phyloP scores from a whole-genome alignment of 2,329 filamentous ascomycete genomes.

The Furcasterigmium sp. region DNA sequence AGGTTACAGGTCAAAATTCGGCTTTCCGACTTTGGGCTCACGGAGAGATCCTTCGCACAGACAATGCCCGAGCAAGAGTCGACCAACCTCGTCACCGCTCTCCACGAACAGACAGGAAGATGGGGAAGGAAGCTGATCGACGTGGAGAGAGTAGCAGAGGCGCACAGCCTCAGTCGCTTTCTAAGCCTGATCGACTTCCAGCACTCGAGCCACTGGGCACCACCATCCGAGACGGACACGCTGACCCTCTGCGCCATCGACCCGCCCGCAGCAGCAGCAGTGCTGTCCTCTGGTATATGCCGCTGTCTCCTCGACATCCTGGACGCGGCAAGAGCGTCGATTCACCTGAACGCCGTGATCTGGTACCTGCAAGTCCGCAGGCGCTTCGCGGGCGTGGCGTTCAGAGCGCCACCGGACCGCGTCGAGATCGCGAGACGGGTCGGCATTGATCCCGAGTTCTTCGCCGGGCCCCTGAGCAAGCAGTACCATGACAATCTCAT shows the following conservation, averaged over 20 bases:
- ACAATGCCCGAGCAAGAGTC: no score
- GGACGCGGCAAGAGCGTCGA: background rate
- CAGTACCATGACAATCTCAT: background rate
- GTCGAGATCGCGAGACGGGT: background rate
- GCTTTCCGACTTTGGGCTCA: no score
- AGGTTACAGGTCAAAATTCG: no score
- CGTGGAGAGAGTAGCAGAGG: no score
- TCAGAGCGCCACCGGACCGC: constrained; percentile 9
- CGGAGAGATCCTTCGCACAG: no score
- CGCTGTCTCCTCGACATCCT: background rate
- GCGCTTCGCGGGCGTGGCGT: background rate
- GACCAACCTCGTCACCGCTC: no score
- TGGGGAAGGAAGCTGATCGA: no score
- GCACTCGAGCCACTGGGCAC: background rate
- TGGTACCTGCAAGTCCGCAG: background rate
- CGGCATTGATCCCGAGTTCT: background rate
- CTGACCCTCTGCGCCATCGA: background rate
- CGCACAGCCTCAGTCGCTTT: background rate
- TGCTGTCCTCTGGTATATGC: background rate
- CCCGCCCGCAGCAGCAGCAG: background rate
- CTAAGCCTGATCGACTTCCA: background rate
- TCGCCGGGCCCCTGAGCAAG: background rate
- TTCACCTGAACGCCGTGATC: background rate
- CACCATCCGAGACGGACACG: background rate
- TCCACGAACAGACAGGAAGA: no score